Base-by-base conservation (phyloP, 2,329 filamentous ascomycete genomes). In the Colletotrichum sp. region DNA sequence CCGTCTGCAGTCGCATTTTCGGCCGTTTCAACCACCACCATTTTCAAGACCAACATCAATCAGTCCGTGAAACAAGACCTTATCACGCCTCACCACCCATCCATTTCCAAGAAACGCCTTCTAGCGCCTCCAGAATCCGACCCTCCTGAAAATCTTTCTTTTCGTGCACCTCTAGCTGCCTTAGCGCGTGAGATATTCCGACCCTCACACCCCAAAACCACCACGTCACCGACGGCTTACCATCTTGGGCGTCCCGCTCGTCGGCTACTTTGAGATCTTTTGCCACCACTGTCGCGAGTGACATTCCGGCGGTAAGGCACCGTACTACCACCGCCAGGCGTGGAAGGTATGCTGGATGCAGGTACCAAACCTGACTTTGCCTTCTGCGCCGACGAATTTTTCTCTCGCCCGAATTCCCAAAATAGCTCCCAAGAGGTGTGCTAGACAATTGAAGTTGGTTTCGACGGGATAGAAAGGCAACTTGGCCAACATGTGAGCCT, bases 151-250 rank as follows among this genome's bases (percentile, higher is more conserved):
- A 65, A 60, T 68, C 57, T 21, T 18, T 65, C 57, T 52, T 65
- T 26, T 75, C 59, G 57, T 60, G 65, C 57, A 52, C 64, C 39
- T 60, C 64, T 76, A 68, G 64, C 61, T 64, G 59, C 65, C 30
- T 64, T 69, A 66, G 74, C 36, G 59, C 39, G 55, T 24, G 59
- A 68, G 32, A 24, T 21, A 36, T 65, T 63, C 18, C 69, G 52
- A 72, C 24, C 26, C 12, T 18, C 68, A 75, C 55, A 48, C 57
- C 55, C 59, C 48, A 16, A 24, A 24, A 66, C 30, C 57, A 59
- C 32, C 68, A 72, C 32, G 68, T 72, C 72, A 72, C 61, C 60
- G 21, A 32, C 74, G 71, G 74, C 57, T 76, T 74, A 18, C 70
- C 70, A 10, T 60, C 43, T 69, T 74, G 10, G 52, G 74, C 34